These are phyloP conservation scores for Candida adriatica DNA, from an alignment of 805 yeast genomes.

Conservation along the genomic window DNA sequence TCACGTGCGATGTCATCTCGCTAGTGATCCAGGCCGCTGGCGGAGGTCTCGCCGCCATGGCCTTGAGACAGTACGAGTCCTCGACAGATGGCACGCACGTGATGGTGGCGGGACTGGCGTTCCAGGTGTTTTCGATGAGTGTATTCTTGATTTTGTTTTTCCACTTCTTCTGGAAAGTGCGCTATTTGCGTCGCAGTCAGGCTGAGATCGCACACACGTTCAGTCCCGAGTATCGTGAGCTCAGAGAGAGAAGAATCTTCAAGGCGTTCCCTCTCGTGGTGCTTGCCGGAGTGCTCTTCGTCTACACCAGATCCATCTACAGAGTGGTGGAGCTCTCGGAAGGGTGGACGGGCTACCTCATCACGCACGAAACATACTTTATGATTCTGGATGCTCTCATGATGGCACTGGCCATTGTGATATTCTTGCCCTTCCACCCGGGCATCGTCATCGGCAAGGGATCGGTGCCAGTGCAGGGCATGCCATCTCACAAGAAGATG, in stretches of 20 bases:
- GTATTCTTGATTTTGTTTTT: constrained; percentile 47
- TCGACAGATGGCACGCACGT: constrained; percentile 46
- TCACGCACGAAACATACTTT: constrained; percentile 53
- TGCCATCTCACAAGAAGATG: constrained; percentile 7
- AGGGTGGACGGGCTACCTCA: constrained; percentile 66
- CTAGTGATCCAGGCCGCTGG: constrained; percentile 66
- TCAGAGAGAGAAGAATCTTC: constrained; percentile 5
- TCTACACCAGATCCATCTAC: constrained; percentile 64
- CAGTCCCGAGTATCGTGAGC: constrained; percentile 4
- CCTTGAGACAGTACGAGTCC: constrained; percentile 26
- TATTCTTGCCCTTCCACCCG: constrained; percentile 55
- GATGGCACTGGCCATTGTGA: constrained; percentile 43
- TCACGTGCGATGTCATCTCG: constrained; percentile 59
- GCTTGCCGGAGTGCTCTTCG: constrained; percentile 40
- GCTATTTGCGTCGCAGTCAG: constrained; percentile 4
- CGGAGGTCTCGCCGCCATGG: constrained; percentile 61
- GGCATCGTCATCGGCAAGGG: constrained; percentile 40
- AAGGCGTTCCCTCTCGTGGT: constrained; percentile 37
- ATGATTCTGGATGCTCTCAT: constrained; percentile 59
- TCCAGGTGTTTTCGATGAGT: constrained; percentile 66
- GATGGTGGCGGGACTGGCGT: constrained; percentile 71
- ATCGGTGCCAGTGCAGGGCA: constrained; percentile 4
- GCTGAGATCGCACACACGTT: constrained; percentile 2
- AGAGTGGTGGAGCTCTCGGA: constrained; percentile 65
- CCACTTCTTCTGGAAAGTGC: constrained; percentile 36